Percentiles rank a stretch among this genome's conserved stretches.
Conservation (phyloP, 805 yeast genomes). For the Starmerella khaoyaiensis region DNA sequence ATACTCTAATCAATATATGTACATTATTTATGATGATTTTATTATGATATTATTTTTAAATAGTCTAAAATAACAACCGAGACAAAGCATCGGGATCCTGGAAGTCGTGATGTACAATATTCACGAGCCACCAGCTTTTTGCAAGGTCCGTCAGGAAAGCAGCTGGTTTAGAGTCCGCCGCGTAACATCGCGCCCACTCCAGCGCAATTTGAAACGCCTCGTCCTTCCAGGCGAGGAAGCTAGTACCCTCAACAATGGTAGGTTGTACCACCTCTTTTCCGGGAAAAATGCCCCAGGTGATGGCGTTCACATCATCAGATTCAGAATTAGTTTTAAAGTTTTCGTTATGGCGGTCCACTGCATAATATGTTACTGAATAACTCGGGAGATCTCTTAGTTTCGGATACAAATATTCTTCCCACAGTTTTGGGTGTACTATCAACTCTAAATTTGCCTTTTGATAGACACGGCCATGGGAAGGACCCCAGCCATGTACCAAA, state of each 20-base stretch:
- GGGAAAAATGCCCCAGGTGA: slow-evolving; percentile 97
- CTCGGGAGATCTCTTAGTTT: slow-evolving; percentile 29
- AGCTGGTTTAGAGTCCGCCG: slow-evolving; percentile 27
- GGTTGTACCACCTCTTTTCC: slow-evolving; percentile 92
- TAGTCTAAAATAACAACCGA: slow-evolving; percentile 7
- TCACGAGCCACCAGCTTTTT: slow-evolving; percentile 58
- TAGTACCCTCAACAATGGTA: slow-evolving; percentile 81
- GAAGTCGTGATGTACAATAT: slow-evolving; percentile 81
- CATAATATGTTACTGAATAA: slow-evolving; percentile 58
- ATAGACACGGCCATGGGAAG: slow-evolving; percentile 79
- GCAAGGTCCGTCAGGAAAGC: slow-evolving; percentile 37
- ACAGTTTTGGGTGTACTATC: slow-evolving; percentile 48
- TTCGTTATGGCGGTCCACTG: slow-evolving; percentile 40
- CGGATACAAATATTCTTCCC: slow-evolving; percentile 34
- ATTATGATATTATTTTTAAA: not conserved
- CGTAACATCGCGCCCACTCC: slow-evolving; percentile 50
- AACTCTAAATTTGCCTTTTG: slow-evolving; percentile 90
- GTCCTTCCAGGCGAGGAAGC: slow-evolving; percentile 95
- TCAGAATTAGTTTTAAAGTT: slow-evolving; percentile 54
- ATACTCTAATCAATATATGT: not conserved
- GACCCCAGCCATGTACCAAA: slow-evolving; percentile 85
- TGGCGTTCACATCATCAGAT: slow-evolving; percentile 76
- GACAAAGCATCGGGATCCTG: slow-evolving; percentile 20
- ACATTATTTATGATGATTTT: not conserved
- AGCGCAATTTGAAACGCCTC: slow-evolving; percentile 73